Evolutionary conservation across 495 filamentous ascomycete genomes (phyloP), one percentile per base, ranked within the genome.

Genomic region (Penicillium pulvis): DNA sequence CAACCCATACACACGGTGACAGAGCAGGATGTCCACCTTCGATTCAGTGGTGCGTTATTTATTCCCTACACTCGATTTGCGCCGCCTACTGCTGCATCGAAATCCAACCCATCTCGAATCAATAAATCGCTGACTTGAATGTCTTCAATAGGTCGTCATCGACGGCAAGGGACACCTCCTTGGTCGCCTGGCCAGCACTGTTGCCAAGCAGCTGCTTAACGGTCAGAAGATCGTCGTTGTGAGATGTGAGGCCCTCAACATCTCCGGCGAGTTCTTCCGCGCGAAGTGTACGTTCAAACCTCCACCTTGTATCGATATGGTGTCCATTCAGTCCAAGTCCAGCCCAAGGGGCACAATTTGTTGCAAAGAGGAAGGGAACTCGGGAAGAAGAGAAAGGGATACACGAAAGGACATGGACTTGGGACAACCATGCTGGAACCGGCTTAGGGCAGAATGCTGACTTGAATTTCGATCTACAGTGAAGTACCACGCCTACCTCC

Each of bases 91-190:
- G 46, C 44, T 44, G 42, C 57, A 43, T 53, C 39, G 41, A 45
- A 55, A 33, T 41, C 45, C 54, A 49, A 49, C 46, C 33, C 31
- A 51, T 36, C 44, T 51, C 46, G 58, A 55, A 60, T 46, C 41
- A 9, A 28, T 46, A 39, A 55, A 60, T 57, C 55, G 68, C 71
- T 77, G 62, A 76, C 73, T 64, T 58, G 64, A 56, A 66, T 51
- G 50, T 61, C 57, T 61, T 43, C 66, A 76, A 63, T 71, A 96
- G 93, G 85, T 96, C 83, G 85, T 94, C 79, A 94, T 98, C 75
- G 94, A 98, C 89, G 94, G 93, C 90, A 98, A 98, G 86, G 94
- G 95, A 82, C 94, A 98, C 83, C 90, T 98, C 75, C 91, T 98
- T 78, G 94, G 94, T 85, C 94, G 94, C 76, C 86, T 98, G 77